Base-by-base conservation (phyloP, 257 asterid genomes). In the Nicotiana paniculata region DNA sequence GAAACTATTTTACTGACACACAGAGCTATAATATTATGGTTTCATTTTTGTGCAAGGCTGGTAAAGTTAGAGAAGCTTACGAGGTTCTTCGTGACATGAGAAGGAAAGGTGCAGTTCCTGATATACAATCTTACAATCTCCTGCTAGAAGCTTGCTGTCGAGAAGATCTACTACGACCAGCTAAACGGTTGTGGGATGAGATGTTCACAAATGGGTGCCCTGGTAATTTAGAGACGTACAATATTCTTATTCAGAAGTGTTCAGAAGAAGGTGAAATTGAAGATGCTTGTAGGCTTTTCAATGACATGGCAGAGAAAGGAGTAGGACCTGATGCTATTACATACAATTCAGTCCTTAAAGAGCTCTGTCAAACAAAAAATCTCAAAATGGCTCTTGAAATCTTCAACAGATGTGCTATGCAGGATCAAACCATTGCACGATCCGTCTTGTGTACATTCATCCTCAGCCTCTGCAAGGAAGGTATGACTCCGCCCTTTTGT, bases 151-250 rank as follows among this genome's bases (percentile, higher is more conserved):
- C 96, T 77, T 93, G 97, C 90, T 92, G 98, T 85, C 84, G 87
- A 85, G 97, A 91, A 37, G 97, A 93, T 85, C 89, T 93, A 32
- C 62, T 93, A 13, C 94, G 96, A 57, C 98, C 98, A 7, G 99
- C 99, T 33, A 93, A 89, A 84, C 90, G 97, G 81, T 83, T 96
- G 53, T 93, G 98, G 97, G 98, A 96, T 80, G 98, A 96, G 89
- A 96, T 96, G 99, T 93, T 96, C 87, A 85, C 93, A 55, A 88
- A 90, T 89, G 95, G 96, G 43, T 93, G 96, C 82, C 81, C 85
- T 83, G 97, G 96, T 46, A 89, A 94, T 85, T 76, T 86, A 84
- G 88, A 83, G 85, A 91, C 92, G 9, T 93, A 91, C 84, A 85
- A 77, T 51, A 89, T 93, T 59, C 91, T 96, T 16, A 90, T 93